Evolutionary conservation across 2,329 filamentous ascomycete species (phyloP).

Genomic region (Teratosphaeria gauchensis): DNA sequence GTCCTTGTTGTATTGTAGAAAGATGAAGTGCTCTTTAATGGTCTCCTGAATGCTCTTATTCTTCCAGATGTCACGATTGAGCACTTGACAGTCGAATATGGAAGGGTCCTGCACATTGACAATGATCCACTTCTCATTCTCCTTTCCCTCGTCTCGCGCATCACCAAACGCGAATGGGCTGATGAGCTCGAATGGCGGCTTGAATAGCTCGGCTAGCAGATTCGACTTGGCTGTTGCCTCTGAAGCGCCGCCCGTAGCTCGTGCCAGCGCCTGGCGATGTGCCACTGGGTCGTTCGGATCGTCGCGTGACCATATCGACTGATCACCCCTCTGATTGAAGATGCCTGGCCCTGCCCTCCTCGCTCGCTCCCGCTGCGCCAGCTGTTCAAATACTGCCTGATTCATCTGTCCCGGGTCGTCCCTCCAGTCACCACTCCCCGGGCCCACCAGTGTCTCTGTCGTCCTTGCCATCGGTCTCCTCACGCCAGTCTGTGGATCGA

Average conservation of each 20-base stretch:
- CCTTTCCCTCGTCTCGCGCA: constrained; percentile 76
- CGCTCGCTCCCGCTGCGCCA: constrained; percentile 38
- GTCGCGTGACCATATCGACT: constrained; percentile 49
- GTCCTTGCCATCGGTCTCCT: constrained; percentile 85
- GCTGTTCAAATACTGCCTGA: constrained; percentile 55
- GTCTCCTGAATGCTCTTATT: constrained; percentile 68
- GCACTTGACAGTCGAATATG: constrained; percentile 85
- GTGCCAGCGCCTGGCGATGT: constrained; percentile 45
- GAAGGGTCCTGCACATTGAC: constrained; percentile 92
- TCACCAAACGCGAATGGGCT: constrained; percentile 67
- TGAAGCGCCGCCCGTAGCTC: constrained; percentile 55
- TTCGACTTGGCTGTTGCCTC: constrained; percentile 60
- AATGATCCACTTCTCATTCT: constrained; percentile 84
- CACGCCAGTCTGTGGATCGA: constrained; percentile 50
- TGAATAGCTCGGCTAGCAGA: constrained; percentile 81
- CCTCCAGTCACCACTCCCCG: constrained; percentile 46
- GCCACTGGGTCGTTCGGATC: constrained; percentile 39
- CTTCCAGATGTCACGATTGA: constrained; percentile 97
- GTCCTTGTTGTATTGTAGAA: constrained; percentile 86
- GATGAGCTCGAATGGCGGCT: constrained; percentile 87
- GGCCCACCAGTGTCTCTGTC: constrained; percentile 82
- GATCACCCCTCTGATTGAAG: constrained; percentile 54
- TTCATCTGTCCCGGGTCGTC: constrained; percentile 46
- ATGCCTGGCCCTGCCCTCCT: constrained; percentile 40
- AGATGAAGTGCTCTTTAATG: constrained; percentile 85